These are phyloP conservation scores for Stephania yunnanensis DNA, from an alignment of 164 flowering plant species.

Conservation along the genomic window DNA sequence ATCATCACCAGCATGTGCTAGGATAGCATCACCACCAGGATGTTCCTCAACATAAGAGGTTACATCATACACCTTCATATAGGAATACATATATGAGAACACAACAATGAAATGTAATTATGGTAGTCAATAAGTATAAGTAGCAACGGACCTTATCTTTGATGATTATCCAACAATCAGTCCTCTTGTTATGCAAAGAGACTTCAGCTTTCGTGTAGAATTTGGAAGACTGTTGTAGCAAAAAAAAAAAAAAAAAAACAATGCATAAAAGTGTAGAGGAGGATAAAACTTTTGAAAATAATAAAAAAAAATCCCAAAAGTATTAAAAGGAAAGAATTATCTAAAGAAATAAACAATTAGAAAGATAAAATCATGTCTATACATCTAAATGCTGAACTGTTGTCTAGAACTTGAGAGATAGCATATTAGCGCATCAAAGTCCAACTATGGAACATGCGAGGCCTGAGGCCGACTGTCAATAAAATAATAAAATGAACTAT, in stretches of 20 bases:
- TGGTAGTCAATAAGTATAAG: background rate
- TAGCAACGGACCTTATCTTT: constrained; percentile 60
- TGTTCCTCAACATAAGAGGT: constrained; percentile 94
- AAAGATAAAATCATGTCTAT: too few species aligned
- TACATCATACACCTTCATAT: constrained; percentile 77
- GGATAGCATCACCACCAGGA: constrained; percentile 95
- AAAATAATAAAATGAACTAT: too few species aligned
- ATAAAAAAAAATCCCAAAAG: too few species aligned
- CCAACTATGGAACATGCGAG: too few species aligned
- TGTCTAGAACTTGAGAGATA: too few species aligned
- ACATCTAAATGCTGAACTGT: too few species aligned
- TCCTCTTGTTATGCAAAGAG: constrained; percentile 68
- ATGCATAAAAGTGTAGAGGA: too few species aligned
- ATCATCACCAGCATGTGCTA: constrained; percentile 90
- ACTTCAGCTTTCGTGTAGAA: constrained; percentile 61
- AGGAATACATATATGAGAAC: background rate
- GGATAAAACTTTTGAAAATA: too few species aligned
- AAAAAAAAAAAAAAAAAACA: constrained; percentile 7
- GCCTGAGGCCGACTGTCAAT: too few species aligned
- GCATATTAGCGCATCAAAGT: too few species aligned
- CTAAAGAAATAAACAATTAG: too few species aligned
- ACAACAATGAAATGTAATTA: background rate
- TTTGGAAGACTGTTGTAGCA: constrained; percentile 37
- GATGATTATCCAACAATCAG: constrained; percentile 94
- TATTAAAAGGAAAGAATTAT: too few species aligned